Evolutionary conservation across 495 filamentous ascomycete genomes (phyloP).

Genomic region (Aspergillus bertholletiae): DNA sequence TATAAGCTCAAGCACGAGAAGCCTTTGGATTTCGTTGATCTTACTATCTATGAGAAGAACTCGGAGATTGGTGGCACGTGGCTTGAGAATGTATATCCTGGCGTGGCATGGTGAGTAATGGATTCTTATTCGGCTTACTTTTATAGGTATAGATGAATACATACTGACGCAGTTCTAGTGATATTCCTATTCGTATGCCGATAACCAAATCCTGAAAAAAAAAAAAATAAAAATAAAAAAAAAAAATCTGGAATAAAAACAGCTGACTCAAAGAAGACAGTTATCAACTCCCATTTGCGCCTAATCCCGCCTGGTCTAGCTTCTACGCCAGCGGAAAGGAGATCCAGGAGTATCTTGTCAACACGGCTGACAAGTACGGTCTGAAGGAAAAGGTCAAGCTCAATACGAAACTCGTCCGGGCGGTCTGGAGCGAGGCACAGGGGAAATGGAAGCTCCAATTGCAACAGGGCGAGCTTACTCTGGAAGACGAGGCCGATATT

Average conservation of each 20-base stretch:
- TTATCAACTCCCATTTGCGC: slow-evolving; percentile 53
- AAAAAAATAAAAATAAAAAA: too few relatives aligned
- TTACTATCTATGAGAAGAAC: slow-evolving; percentile 12
- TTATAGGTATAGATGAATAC: neutral
- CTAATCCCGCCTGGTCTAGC: slow-evolving; percentile 56
- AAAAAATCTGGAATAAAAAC: neutral
- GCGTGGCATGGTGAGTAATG: slow-evolving; percentile 3
- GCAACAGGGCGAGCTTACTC: neutral
- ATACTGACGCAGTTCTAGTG: neutral
- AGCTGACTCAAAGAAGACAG: slow-evolving; percentile 4
- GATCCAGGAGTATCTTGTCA: slow-evolving; percentile 55
- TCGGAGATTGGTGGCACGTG: slow-evolving; percentile 29
- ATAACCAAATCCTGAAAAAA: too few relatives aligned
- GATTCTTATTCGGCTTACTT: too few relatives aligned
- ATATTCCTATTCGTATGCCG: slow-evolving; percentile 2
- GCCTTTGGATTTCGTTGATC: slow-evolving; percentile 22
- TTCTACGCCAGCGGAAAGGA: slow-evolving; percentile 55
- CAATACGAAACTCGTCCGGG: slow-evolving; percentile 38
- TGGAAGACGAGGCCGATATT: slow-evolving; percentile 2
- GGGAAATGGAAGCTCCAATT: slow-evolving; percentile 14
- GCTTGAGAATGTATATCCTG: slow-evolving; percentile 27
- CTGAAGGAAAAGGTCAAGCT: slow-evolving; percentile 46
- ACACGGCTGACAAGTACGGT: slow-evolving; percentile 49
- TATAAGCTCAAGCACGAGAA: slow-evolving; percentile 27
- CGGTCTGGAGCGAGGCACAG: slow-evolving; percentile 45